Conservation (phyloP, 768 basidiomycete species). For the Mycena filopes region DNA sequence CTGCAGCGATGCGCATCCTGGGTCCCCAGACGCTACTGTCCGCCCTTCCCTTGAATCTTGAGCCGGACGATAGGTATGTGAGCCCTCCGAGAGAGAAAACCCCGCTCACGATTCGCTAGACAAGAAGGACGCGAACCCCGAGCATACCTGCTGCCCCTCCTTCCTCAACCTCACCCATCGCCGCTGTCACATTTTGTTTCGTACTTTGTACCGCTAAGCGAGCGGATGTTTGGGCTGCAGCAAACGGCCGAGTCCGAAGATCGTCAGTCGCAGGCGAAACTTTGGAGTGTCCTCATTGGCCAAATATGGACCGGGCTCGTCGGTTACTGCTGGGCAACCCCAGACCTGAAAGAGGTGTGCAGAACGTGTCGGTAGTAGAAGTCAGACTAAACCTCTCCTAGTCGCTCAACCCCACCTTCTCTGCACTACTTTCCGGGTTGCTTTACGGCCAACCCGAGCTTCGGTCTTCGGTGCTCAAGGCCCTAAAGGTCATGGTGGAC, state of each 20-base stretch:
- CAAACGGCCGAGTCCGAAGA: conserved; percentile 80
- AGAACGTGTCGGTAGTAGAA: background rate
- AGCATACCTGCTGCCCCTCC: conserved; percentile 91
- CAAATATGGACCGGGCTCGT: conserved; percentile 94
- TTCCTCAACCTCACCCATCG: conserved; percentile 83
- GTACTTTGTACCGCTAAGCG: conserved; percentile 94
- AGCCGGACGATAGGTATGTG: conserved; percentile 80
- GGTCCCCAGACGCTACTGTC: conserved; percentile 85
- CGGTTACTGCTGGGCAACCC: conserved; percentile 87
- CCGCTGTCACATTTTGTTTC: conserved; percentile 86
- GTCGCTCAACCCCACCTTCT: conserved; percentile 81
- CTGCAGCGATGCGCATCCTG: conserved; percentile 83
- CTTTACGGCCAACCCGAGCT: conserved; percentile 92
- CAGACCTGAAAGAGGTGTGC: conserved; percentile 78
- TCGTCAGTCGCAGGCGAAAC: conserved; percentile 87
- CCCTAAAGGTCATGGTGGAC: conserved; percentile 83
- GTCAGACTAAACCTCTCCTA: conserved; percentile 43
- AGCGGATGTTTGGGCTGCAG: conserved; percentile 90
- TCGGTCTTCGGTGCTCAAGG: conserved; percentile 83
- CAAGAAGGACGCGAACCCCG: conserved; percentile 83
- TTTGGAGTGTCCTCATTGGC: conserved; percentile 93
- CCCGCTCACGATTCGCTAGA: conserved; percentile 47
- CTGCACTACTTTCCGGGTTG: conserved; percentile 91
- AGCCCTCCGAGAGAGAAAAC: background rate
- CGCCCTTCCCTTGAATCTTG: conserved; percentile 86